Conservation (phyloP, 768 basidiomycete genomes). For the Mycena galopus region DNA sequence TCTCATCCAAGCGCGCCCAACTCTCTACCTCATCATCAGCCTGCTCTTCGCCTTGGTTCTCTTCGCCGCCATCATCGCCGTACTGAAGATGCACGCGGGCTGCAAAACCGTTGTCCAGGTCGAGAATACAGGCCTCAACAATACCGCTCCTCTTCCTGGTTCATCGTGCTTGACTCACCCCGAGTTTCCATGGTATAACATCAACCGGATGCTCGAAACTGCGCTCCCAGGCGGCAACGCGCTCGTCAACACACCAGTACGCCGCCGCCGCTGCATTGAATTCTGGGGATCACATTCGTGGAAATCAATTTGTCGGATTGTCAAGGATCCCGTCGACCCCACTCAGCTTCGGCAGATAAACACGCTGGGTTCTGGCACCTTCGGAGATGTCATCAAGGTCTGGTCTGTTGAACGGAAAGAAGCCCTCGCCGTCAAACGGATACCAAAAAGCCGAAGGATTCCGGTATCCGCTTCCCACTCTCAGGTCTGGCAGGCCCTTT, state of each 20-base stretch:
- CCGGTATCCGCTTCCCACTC: background rate
- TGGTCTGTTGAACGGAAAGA: too few relatives aligned
- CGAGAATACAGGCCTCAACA: background rate
- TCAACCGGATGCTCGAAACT: background rate
- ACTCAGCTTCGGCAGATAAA: background rate
- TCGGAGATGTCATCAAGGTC: slow-evolving; percentile 1
- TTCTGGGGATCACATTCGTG: slow-evolving; percentile 8
- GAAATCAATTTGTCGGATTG: background rate
- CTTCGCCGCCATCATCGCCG: background rate
- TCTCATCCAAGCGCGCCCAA: background rate
- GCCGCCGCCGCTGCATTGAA: background rate
- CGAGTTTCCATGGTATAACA: background rate
- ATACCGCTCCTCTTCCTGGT: background rate
- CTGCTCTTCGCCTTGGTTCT: background rate
- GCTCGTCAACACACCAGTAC: background rate
- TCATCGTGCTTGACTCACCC: background rate
- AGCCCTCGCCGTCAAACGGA: background rate
- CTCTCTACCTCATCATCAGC: background rate
- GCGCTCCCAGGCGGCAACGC: background rate
- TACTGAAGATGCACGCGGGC: background rate
- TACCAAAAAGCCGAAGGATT: background rate
- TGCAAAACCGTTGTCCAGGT: background rate
- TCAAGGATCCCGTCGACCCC: background rate
- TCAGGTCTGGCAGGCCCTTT: background rate
- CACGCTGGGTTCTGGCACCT: background rate